These are phyloP conservation scores for Solanum bulbocastanum DNA, from an alignment of 257 asterid genomes.

Conservation along the genomic window DNA sequence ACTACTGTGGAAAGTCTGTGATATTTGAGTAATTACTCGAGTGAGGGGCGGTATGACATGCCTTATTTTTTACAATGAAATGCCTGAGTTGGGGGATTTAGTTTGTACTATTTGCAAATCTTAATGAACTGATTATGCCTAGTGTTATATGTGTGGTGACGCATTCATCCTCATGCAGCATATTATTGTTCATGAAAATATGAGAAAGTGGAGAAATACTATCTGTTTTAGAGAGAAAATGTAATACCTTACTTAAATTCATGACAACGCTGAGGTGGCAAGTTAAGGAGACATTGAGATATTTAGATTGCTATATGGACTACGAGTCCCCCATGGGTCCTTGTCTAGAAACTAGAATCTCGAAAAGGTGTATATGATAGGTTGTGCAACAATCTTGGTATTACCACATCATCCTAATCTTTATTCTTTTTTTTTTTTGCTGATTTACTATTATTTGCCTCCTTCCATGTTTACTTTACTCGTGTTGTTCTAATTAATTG, in stretches of 20 bases:
- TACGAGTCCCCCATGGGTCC: background rate
- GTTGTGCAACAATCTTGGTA: background rate
- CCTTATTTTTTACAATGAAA: too few relatives aligned
- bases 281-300: too few relatives aligned
- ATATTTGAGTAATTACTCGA: too few relatives aligned
- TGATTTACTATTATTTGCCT: background rate
- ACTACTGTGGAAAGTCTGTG: too few relatives aligned
- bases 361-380: background rate
- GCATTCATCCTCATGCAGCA: background rate
- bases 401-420: background rate
- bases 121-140: background rate
- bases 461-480: too few relatives aligned
- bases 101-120: background rate
- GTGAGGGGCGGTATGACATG: too few relatives aligned
- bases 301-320: too few relatives aligned
- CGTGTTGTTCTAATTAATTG: background rate
- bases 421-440: fast-evolving
- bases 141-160: background rate
- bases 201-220: background rate
- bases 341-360: background rate
- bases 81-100: background rate
- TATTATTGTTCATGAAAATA: background rate
- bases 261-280: too few relatives aligned
- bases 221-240: background rate
- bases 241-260: too few relatives aligned